Conservation (phyloP, 805 yeast genomes). For the Lipomyces mesembrius region DNA sequence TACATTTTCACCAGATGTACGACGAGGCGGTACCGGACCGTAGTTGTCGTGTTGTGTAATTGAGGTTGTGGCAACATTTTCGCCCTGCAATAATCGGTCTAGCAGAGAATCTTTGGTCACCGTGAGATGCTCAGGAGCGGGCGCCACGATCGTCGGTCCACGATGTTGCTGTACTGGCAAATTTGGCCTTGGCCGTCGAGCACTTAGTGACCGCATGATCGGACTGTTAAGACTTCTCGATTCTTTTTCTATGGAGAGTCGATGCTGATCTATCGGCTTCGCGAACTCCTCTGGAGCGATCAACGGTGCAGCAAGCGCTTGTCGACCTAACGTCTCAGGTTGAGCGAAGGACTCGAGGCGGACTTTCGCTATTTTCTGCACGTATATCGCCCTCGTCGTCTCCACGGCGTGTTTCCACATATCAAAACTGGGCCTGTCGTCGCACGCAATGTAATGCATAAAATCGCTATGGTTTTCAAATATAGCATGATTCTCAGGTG, state of each 20-base stretch:
- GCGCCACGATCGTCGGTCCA: slow-evolving; percentile 8
- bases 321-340: not conserved
- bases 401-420: slow-evolving; percentile 27
- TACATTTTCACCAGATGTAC: not conserved
- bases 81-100: slow-evolving; percentile 30
- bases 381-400: slow-evolving; percentile 15
- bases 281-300: slow-evolving; percentile 15
- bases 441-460: slow-evolving; percentile 21
- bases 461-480: slow-evolving; percentile 22
- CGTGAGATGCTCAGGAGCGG: slow-evolving; percentile 13
- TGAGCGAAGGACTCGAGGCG: slow-evolving; percentile 13
- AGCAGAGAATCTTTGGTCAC: slow-evolving; percentile 32
- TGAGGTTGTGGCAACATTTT: slow-evolving; percentile 19
- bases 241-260: slow-evolving; percentile 18
- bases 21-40: not conserved
- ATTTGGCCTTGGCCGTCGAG: not conserved
- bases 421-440: slow-evolving; percentile 18
- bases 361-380: slow-evolving; percentile 8
- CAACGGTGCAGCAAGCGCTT: slow-evolving; percentile 12
- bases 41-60: not conserved
- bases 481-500: slow-evolving; percentile 18
- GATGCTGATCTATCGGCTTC: slow-evolving; percentile 15
- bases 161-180: not conserved
- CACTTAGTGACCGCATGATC: slow-evolving; percentile 13
- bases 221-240: slow-evolving; percentile 19